Percentiles rank a stretch among this genome's conserved stretches.
These are phyloP conservation scores for Diplocarpon rosae DNA, from an alignment of 2,329 filamentous ascomycete genomes.

Conservation along the genomic window DNA sequence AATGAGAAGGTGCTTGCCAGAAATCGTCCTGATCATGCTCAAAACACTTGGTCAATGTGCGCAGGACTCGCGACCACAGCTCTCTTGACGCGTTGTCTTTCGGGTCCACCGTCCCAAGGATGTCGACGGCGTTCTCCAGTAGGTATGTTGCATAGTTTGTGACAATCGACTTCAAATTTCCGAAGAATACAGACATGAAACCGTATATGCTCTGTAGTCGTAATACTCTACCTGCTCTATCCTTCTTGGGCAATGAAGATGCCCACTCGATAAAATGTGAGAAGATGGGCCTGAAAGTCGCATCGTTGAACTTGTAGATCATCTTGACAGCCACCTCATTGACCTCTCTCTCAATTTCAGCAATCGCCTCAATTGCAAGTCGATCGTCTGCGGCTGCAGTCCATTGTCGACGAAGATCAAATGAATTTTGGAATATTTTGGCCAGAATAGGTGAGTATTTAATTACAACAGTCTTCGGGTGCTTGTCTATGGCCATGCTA, in stretches of 20 bases:
- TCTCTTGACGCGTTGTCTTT: constrained; percentile 39
- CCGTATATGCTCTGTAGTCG: constrained; percentile 69
- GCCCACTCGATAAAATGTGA: constrained; percentile 75
- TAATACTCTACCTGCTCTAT: constrained; percentile 43
- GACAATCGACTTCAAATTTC: constrained; percentile 82
- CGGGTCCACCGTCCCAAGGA: constrained; percentile 40
- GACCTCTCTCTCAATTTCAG: constrained; percentile 50
- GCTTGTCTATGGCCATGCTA: constrained; percentile 60
- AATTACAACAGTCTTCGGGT: constrained; percentile 66
- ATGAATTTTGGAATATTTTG: constrained; percentile 45
- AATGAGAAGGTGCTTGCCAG: constrained; percentile 88
- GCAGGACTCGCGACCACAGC: constrained; percentile 60
- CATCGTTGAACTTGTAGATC: constrained; percentile 94
- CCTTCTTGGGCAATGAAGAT: constrained; percentile 48
- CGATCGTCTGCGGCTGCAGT: constrained; percentile 33
- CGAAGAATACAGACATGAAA: constrained; percentile 72
- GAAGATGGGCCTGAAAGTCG: constrained; percentile 86
- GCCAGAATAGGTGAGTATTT: constrained; percentile 65
- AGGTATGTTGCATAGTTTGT: constrained; percentile 85
- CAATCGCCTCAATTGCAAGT: constrained; percentile 36
- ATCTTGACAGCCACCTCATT: constrained; percentile 73
- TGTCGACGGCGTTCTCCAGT: constrained; percentile 59
- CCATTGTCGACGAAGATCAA: constrained; percentile 55
- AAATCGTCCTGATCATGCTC: constrained; percentile 89
- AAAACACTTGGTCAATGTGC: constrained; percentile 65